Evolutionary conservation across 257 asterid genomes (phyloP).

Genomic region (Galeopsis tetrahit): DNA sequence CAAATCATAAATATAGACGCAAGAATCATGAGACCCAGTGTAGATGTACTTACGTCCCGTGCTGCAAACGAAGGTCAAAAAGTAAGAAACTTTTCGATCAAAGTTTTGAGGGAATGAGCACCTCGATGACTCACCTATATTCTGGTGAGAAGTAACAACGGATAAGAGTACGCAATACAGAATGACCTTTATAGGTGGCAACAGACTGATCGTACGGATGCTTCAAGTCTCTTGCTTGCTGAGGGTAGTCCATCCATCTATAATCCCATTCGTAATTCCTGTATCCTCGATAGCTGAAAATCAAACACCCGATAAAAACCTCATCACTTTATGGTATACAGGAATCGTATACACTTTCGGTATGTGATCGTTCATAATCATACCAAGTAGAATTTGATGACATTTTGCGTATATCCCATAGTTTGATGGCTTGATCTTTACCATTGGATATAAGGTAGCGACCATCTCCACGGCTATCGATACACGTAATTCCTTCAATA

Average conservation of each 20-base stretch:
- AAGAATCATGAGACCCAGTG: slow-evolving; percentile 85
- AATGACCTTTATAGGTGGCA: slow-evolving; percentile 80
- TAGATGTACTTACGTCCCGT: slow-evolving; percentile 93
- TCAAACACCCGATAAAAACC: background rate
- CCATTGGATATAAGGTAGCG: slow-evolving; percentile 87
- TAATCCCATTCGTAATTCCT: slow-evolving; percentile 89
- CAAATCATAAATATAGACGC: slow-evolving; percentile 80
- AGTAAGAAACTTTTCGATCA: background rate
- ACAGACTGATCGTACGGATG: slow-evolving; percentile 84
- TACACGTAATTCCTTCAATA: slow-evolving; percentile 81
- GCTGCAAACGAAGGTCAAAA: slow-evolving; percentile 48
- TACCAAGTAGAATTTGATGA: slow-evolving; percentile 63
- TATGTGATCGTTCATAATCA: slow-evolving; percentile 11
- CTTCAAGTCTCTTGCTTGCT: slow-evolving; percentile 63
- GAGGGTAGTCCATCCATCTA: slow-evolving; percentile 94
- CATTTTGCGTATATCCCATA: slow-evolving; percentile 94
- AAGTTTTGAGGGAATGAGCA: background rate
- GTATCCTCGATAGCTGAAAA: slow-evolving; percentile 50
- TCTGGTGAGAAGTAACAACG: slow-evolving; percentile 95
- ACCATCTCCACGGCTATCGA: slow-evolving; percentile 87
- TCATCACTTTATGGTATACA: background rate
- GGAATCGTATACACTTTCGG: background rate
- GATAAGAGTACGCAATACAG: slow-evolving; percentile 81
- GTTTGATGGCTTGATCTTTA: slow-evolving; percentile 85
- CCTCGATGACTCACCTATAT: slow-evolving; percentile 53